Evolutionary conservation across 208 protist genomes (phyloP).

Genomic region (Wallacemonas sp.): DNA sequence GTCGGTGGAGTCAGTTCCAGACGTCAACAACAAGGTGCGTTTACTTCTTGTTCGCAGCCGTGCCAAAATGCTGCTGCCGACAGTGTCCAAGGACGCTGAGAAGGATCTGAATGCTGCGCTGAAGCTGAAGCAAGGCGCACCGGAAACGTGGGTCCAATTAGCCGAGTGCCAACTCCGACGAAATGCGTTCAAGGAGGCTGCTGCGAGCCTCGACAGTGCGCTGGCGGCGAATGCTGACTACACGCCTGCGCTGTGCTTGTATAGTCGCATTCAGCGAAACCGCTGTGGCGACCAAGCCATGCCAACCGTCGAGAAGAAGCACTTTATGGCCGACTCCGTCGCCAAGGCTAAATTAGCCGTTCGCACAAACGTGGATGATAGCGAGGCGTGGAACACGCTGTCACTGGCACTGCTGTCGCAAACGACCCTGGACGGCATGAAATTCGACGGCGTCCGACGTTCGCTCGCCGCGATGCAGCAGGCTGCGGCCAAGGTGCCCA

Average conservation of each 20-base stretch:
- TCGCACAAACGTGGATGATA: constrained; percentile 38
- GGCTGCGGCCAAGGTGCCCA: constrained; percentile 34
- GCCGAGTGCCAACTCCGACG: constrained; percentile 76
- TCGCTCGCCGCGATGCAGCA: constrained; percentile 68
- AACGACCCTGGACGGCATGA: constrained; percentile 51
- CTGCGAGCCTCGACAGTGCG: constrained; percentile 72
- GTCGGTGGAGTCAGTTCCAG: constrained; percentile 42
- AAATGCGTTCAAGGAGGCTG: constrained; percentile 75
- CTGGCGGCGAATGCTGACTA: constrained; percentile 42
- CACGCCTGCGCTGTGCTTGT: constrained; percentile 71
- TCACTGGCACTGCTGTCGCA: constrained; percentile 70
- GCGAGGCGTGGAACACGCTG: constrained; percentile 73
- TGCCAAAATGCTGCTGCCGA: constrained; percentile 59
- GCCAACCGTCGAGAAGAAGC: constrained; percentile 39
- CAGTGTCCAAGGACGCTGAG: constrained; percentile 76
- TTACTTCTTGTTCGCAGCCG: constrained; percentile 65
- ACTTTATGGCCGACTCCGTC: constrained; percentile 56
- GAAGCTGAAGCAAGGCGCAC: constrained; percentile 53
- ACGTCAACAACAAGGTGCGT: constrained; percentile 53
- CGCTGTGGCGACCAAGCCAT: constrained; percentile 58
- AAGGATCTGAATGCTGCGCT: constrained; percentile 69
- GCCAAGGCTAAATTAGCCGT: constrained; percentile 61
- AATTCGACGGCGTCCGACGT: constrained; percentile 40
- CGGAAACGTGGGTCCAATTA: constrained; percentile 76
- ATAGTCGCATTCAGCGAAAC: constrained; percentile 81